These are phyloP conservation scores for Paramecium primaurelia DNA, from an alignment of 73 alveolate genomes.

Conservation along the genomic window DNA sequence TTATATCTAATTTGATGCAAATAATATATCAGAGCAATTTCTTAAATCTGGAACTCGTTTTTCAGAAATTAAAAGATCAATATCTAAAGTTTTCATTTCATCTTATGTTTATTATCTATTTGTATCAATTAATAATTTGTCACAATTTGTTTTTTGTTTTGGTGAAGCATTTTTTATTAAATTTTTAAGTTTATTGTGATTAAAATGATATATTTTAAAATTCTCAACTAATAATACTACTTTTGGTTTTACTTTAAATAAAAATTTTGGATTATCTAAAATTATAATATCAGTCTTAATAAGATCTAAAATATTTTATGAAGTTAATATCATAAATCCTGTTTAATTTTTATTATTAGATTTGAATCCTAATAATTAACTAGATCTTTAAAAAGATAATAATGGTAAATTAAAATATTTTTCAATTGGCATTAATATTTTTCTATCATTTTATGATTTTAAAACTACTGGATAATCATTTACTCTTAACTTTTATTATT, in stretches of 20 bases:
- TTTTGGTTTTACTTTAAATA: background rate
- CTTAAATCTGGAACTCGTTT: background rate
- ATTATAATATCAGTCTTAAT: background rate
- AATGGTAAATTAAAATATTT: background rate
- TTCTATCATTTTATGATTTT: background rate
- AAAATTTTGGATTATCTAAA: background rate
- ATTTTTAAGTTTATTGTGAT: background rate
- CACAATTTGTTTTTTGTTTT: background rate
- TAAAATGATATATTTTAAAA: background rate
- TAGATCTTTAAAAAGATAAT: background rate
- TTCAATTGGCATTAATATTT: background rate
- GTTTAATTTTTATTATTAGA: background rate
- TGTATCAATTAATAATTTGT: background rate
- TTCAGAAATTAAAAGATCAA: background rate
- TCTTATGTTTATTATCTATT: slow-evolving; percentile 21
- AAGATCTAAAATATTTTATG: background rate
- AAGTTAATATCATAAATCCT: background rate
- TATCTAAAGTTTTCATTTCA: background rate
- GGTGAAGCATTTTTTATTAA: background rate
- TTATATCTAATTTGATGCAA: background rate
- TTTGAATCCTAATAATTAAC: background rate
- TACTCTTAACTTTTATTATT: background rate
- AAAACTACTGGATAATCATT: background rate
- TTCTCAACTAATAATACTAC: background rate
- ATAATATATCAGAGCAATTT: background rate